phyloP scores from a whole-genome alignment of 139 green algal genomes.

The Haematococcus sp. region DNA sequence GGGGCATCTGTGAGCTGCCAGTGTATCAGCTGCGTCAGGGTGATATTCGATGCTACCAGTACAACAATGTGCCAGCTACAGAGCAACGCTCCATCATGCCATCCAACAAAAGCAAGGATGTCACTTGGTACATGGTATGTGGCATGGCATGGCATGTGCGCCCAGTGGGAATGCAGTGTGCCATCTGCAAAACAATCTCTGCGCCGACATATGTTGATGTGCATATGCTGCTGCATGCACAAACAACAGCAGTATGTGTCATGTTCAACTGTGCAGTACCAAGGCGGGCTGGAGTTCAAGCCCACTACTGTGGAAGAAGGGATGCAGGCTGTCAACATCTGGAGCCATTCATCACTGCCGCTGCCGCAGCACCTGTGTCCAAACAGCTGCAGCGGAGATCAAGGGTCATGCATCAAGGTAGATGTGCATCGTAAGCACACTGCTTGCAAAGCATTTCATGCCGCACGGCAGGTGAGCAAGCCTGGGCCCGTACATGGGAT shows the following conservation, averaged over 20 bases:
- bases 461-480: too few species aligned
- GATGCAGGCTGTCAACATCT: background rate
- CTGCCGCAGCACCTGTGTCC: background rate
- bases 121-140: background rate
- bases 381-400: background rate
- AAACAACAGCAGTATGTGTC: too few species aligned
- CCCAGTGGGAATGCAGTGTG: too few species aligned
- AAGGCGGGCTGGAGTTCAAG: background rate
- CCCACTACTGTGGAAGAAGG: background rate
- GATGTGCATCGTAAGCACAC: too few species aligned
- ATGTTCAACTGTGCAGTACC: background rate
- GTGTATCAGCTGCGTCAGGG: background rate
- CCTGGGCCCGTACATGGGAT: too few species aligned
- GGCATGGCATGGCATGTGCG: too few species aligned
- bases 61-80: background rate
- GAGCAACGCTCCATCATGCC: constrained; percentile 12
- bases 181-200: too few species aligned
- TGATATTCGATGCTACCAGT: background rate
- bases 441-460: too few species aligned
- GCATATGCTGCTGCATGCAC: too few species aligned
- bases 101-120: background rate
- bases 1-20: background rate
- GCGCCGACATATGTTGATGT: too few species aligned
- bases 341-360: background rate
- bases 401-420: background rate